Evolutionary conservation across 805 yeast species (phyloP).

Genomic region (Wickerhamiella cacticola): DNA sequence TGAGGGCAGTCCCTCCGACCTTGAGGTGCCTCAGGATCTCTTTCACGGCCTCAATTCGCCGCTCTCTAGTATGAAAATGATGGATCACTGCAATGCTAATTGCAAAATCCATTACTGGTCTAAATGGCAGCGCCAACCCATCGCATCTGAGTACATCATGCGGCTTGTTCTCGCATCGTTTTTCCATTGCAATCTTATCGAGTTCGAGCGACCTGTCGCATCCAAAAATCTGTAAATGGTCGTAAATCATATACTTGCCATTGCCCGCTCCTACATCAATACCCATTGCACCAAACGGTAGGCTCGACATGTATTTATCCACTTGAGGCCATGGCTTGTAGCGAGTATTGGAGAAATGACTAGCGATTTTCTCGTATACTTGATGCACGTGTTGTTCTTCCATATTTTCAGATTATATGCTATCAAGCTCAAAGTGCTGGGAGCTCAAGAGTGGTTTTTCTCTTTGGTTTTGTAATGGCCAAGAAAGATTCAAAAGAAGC

Average conservation of each 20-base stretch:
- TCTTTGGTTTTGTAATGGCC: constrained; percentile 63
- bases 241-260: constrained; percentile 76
- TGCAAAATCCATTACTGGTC: constrained; percentile 60
- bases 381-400: constrained; percentile 76
- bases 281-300: constrained; percentile 52
- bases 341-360: constrained; percentile 85
- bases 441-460: constrained; percentile 5
- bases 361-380: constrained; percentile 87
- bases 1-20: constrained; percentile 53
- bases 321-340: constrained; percentile 98
- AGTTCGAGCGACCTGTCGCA: constrained; percentile 32
- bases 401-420: too few species aligned
- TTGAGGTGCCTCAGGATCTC: constrained; percentile 53
- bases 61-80: constrained; percentile 75
- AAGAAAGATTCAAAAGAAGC: constrained; percentile 71
- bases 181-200: constrained; percentile 32
- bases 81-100: constrained; percentile 92
- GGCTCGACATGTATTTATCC: constrained; percentile 46
- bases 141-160: constrained; percentile 67
- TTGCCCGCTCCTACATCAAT: constrained; percentile 96
- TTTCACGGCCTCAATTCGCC: constrained; percentile 63
- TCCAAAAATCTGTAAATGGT: constrained; percentile 58
- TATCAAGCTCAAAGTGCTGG: not conserved
- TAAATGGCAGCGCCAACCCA: constrained; percentile 56
- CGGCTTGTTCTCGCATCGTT: constrained; percentile 46